Evolutionary conservation across 129 eudicot genomes (phyloP), one percentile per base, ranked within the genome.

Genomic region (Gnaphalium uliginosum): DNA sequence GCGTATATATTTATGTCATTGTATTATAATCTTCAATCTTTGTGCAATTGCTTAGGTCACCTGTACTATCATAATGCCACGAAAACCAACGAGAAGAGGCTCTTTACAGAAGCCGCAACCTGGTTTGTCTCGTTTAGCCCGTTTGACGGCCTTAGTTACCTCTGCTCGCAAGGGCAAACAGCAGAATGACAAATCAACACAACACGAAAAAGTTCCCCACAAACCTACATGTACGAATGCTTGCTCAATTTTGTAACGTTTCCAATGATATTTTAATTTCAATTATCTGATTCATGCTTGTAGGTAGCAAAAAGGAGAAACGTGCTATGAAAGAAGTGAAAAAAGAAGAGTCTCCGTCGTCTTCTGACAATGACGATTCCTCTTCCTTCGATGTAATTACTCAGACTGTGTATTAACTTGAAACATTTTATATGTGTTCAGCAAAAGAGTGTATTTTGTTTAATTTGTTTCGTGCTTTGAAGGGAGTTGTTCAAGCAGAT

Each of bases 401-500:
- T 8, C 57, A 29, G n/a, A 29, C 71, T 58, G n/a, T 4, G 4
- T 56, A 21, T 35, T 46, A 39, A 76, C 6, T 66, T 57, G 29
- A 27, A 73, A 46, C 13, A 6, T 39, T n/a, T 66, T 66, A 27
- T 11, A 1, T n/a, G 11, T 2, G 10, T 37, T 72, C 18, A 33
- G 39, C 37, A 65, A 39, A 10, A 37, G 2, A n/a, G 39, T 39
- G 5, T 27, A 26, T 57, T n/a, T 27, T 27, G 5, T 41, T 14
- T 33, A 39, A 7, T 74, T 39, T 46, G 65, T 17, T 71, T 41
- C 46, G 22, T 41, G 70, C 70, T 53, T 78, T 83, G 69, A 67
- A 94, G 97, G 97, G 93, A 79, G 84, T 67, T 71, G 88, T 93
- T 54, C 99, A 91, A 92, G 99, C 96, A 51, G 97, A 95, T 81